phyloP scores from a whole-genome alignment of 768 basidiomycete species.

The Kwoniella shandongensis region DNA sequence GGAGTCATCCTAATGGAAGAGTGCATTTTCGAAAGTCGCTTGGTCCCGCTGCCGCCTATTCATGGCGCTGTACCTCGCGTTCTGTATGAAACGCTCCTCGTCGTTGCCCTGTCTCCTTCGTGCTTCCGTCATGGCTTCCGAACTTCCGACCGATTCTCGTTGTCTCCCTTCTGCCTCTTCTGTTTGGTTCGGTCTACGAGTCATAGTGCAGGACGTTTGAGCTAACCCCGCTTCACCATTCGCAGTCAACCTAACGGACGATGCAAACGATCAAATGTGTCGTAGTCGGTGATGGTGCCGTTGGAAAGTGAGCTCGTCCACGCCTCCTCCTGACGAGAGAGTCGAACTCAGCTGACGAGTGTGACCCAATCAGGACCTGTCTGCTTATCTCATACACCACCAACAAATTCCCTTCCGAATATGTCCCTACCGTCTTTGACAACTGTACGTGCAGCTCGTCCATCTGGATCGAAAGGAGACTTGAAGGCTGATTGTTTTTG shows the following conservation, averaged over 20 bases:
- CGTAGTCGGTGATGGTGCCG: constrained; percentile 57
- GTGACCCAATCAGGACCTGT: constrained; percentile 47
- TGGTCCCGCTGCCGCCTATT: no score
- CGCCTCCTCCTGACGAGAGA: neutral
- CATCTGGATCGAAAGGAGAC: neutral
- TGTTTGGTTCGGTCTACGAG: no score
- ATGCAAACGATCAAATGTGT: constrained; percentile 56
- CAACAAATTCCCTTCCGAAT: constrained; percentile 66
- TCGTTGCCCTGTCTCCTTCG: no score
- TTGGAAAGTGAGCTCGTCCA: constrained; percentile 54
- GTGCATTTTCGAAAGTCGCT: no score
- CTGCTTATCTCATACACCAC: constrained; percentile 54
- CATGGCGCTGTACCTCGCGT: no score
- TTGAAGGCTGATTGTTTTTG: neutral
- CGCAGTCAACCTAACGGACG: neutral
- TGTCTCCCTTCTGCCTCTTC: no score
- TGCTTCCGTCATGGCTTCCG: no score
- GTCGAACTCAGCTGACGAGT: neutral
- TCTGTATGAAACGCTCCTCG: no score
- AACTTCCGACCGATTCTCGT: no score
- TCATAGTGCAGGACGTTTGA: no score
- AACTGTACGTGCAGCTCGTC: constrained; percentile 58
- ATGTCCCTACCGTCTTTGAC: constrained; percentile 83
- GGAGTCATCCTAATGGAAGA: no score
- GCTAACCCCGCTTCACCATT: no score